Evolutionary conservation across 208 protist genomes (phyloP), one percentile per base, ranked within the genome.

Genomic region (Wallacemonas sp.): DNA sequence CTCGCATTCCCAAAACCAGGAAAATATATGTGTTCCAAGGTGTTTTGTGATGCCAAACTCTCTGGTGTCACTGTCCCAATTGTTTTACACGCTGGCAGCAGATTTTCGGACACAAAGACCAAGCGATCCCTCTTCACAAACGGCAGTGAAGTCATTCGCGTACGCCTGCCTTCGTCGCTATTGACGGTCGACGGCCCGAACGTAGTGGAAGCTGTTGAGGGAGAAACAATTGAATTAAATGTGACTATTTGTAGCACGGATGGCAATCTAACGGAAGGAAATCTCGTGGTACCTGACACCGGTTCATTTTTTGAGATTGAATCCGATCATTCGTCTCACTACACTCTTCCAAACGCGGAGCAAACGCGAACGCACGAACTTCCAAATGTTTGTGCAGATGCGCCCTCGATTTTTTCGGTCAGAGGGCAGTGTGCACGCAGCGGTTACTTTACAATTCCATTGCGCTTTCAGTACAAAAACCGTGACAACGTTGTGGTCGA

Each of bases 171-270:
- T 12, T 34, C 71, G 21, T 68, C 66, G 26, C 34, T 72, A 28
- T 62, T 89, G 21, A 70, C 64, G n/a, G 49, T 82, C 22, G 56
- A 79, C 28, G 70, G 68, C 62, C 68, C 79, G 1, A 66, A 65
- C 31, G 41, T 62, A 21, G 55, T 86, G n/a, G 63, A 70, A 53
- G 79, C 62, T 15, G 66, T 89, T 22, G 83, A 89, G 66, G 83
- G 83, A 4, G 83, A 89, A 56, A 72, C 70, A n/a, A 66, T 76
- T 6, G 51, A 45, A 63, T 56, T 78, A 17, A 62, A 75, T 42
- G 64, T 89, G 31, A 41, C 69, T 0, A 55, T 89, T 30, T 70
- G 46, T 15, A 75, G 79, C 21, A 53, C 70, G 6, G 53, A 49
- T 1, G 47, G 73, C 14, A 38, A 61, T 17, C 51, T 68, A 24